Conservation (phyloP, 768 basidiomycete species). For the Podaxis pistillaris region DNA sequence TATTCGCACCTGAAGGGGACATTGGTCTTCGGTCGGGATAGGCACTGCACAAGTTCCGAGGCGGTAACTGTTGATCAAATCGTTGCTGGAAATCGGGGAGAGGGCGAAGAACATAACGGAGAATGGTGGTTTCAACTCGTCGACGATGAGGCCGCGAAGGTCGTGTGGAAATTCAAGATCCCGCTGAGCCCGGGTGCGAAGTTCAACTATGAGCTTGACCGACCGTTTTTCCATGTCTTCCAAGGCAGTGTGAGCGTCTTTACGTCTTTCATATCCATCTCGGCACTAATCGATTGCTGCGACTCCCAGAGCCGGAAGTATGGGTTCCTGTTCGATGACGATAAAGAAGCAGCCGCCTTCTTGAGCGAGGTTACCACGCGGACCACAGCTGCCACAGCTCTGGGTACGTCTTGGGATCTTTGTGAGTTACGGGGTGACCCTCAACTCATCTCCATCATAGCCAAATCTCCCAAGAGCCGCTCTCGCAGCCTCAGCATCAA, state of each 20-base stretch:
- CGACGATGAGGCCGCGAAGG: constrained; percentile 53
- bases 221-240: constrained; percentile 92
- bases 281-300: constrained; percentile 49
- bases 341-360: constrained; percentile 44
- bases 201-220: constrained; percentile 76
- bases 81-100: neutral
- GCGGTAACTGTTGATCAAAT: neutral
- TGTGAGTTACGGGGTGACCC: constrained; percentile 22
- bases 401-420: neutral
- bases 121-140: constrained; percentile 65
- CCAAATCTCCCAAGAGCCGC: constrained; percentile 19
- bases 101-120: constrained; percentile 3
- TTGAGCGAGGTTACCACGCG: constrained; percentile 36
- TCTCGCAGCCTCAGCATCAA: constrained; percentile 30
- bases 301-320: constrained; percentile 44
- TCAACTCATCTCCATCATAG: constrained; percentile 6
- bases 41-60: constrained; percentile 24
- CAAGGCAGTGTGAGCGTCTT: constrained; percentile 68
- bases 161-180: constrained; percentile 69
- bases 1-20: constrained; percentile 60
- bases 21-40: constrained; percentile 51
- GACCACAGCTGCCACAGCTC: constrained; percentile 11
- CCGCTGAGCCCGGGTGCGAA: constrained; percentile 31
- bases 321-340: constrained; percentile 51
- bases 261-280: neutral